Conservation (phyloP, 1,139 yeast genomes). For the Magnusiomyces magnusii region DNA sequence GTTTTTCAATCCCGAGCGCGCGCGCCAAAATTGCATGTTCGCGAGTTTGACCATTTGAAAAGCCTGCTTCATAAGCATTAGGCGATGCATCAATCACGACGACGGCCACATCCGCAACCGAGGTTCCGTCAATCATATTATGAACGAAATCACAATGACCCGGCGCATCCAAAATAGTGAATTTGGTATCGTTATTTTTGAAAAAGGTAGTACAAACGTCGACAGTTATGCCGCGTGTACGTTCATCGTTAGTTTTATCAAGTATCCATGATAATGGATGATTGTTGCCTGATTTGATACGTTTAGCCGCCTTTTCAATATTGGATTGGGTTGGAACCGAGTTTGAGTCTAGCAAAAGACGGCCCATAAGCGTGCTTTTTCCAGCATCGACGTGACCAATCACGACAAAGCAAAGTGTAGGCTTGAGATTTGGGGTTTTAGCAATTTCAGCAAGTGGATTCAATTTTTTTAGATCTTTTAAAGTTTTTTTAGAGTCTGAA, state of each 20-base stretch:
- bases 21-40: constrained; percentile 87
- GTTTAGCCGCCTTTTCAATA: too few species aligned
- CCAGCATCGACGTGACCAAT: too few species aligned
- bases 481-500: too few species aligned
- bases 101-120: constrained; percentile 91
- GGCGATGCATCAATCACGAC: constrained; percentile 85
- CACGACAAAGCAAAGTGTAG: too few species aligned
- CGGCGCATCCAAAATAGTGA: constrained; percentile 92
- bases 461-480: background rate
- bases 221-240: too few species aligned
- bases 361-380: too few species aligned
- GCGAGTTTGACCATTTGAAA: constrained; percentile 91
- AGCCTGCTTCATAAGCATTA: constrained; percentile 96
- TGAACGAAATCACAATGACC: constrained; percentile 98
- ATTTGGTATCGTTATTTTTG: constrained; percentile 55
- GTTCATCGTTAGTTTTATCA: too few species aligned
- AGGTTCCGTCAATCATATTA: constrained; percentile 92
- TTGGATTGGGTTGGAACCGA: too few species aligned
- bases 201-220: constrained; percentile 80
- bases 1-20: constrained; percentile 86
- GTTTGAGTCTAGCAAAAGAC: too few species aligned
- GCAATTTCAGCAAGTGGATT: constrained; percentile 33
- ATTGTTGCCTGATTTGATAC: too few species aligned
- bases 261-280: too few species aligned
- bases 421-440: too few species aligned